Evolutionary conservation across 768 basidiomycete genomes (phyloP).

Genomic region (Nidularia pulvinata): DNA sequence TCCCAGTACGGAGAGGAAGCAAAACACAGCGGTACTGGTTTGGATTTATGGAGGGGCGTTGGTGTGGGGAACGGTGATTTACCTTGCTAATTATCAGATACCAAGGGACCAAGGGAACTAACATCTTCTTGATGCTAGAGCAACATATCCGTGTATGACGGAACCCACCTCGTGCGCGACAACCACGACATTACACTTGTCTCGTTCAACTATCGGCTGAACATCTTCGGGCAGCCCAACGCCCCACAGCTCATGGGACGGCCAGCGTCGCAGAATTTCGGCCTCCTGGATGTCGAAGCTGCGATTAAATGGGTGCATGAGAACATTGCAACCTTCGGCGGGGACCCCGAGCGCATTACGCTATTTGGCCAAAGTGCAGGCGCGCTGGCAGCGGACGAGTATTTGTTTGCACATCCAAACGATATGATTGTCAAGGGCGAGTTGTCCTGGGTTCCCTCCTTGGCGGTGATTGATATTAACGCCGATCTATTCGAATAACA

Average conservation of each 20-base stretch:
- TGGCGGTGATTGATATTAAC: background rate
- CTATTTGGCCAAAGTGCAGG: constrained; percentile 37
- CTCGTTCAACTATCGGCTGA: constrained; percentile 34
- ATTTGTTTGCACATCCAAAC: constrained; percentile 27
- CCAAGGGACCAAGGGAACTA: no score
- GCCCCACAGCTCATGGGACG: constrained; percentile 28
- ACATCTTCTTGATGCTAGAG: constrained; percentile 12
- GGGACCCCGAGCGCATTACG: constrained; percentile 32
- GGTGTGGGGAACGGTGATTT: constrained; percentile 29
- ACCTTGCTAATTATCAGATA: background rate
- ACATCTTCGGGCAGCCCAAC: constrained; percentile 7
- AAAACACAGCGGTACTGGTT: constrained; percentile 29
- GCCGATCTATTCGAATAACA: constrained; percentile 1
- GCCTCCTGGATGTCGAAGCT: constrained; percentile 31
- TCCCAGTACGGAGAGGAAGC: constrained; percentile 25
- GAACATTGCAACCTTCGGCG: constrained; percentile 44
- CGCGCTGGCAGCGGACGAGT: constrained; percentile 25
- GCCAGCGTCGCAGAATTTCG: constrained; percentile 29
- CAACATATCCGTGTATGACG: constrained; percentile 20
- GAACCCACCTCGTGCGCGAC: constrained; percentile 24
- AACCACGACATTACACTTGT: constrained; percentile 30
- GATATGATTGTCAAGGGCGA: constrained; percentile 24
- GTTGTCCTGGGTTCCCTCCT: background rate
- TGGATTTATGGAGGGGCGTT: constrained; percentile 37
- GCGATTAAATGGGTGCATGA: constrained; percentile 44